These are phyloP conservation scores for Poa pratensis DNA, from an alignment of 176 grass and related monocot genomes.

Conservation along the genomic window DNA sequence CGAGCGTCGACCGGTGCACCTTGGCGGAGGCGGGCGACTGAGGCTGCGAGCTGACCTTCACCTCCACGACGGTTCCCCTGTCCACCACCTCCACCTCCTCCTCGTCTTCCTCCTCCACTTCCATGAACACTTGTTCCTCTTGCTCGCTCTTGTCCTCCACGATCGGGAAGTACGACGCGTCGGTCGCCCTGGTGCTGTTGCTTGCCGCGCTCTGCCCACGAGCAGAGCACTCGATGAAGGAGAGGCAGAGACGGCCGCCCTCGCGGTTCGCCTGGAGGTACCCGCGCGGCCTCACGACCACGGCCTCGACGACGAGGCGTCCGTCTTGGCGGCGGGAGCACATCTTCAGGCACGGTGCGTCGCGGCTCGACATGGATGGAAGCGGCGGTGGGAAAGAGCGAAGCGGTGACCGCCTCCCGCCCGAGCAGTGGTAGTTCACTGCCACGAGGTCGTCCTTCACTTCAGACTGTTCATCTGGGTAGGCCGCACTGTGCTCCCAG, in stretches of 20 bases:
- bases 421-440: constrained; percentile 84
- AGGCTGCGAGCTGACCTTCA: constrained; percentile 91
- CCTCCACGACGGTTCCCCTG: constrained; percentile 87
- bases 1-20: constrained; percentile 74
- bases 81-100: constrained; percentile 96
- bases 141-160: constrained; percentile 39
- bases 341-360: constrained; percentile 76
- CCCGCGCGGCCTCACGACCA: constrained; percentile 65
- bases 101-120: constrained; percentile 55
- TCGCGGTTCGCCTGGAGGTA: constrained; percentile 82
- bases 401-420: constrained; percentile 40
- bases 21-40: constrained; percentile 57
- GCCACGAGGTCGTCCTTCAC: constrained; percentile 45
- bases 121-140: constrained; percentile 37
- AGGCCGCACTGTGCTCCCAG: constrained; percentile 29
- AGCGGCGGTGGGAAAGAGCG: constrained; percentile 81
- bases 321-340: constrained; percentile 67
- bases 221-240: constrained; percentile 68
- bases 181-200: neutral
- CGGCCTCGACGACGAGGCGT: constrained; percentile 77
- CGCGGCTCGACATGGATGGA: constrained; percentile 75
- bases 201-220: constrained; percentile 19
- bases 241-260: constrained; percentile 73
- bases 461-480: neutral
- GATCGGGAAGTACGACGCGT: constrained; percentile 34